Evolutionary conservation across 129 eudicot species (phyloP).

Genomic region (Lactuca sativa): DNA sequence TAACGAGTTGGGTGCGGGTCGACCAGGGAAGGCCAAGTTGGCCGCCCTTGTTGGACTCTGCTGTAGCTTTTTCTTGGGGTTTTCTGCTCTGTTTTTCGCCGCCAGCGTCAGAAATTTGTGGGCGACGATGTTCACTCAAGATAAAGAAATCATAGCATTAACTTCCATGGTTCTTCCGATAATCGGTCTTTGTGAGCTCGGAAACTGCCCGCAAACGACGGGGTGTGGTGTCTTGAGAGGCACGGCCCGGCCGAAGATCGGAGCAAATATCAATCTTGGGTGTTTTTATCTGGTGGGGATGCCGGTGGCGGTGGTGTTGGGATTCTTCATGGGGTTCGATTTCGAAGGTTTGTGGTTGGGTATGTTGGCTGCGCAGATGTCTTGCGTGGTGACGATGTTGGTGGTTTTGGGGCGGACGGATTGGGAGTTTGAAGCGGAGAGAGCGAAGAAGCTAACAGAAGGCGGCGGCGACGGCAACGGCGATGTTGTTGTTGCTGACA

Average conservation of each 20-base stretch:
- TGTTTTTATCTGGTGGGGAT: slow-evolving; percentile 80
- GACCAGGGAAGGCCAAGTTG: slow-evolving; percentile 57
- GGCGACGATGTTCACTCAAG: slow-evolving; percentile 81
- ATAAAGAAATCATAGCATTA: slow-evolving; percentile 61
- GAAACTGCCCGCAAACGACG: slow-evolving; percentile 91
- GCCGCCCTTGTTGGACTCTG: slow-evolving; percentile 68
- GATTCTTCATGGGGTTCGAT: slow-evolving; percentile 54
- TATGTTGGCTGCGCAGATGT: slow-evolving; percentile 71
- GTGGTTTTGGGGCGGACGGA: slow-evolving; percentile 60
- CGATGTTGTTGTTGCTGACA: slow-evolving; percentile 1
- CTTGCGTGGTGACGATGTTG: slow-evolving; percentile 81
- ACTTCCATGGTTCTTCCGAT: slow-evolving; percentile 75
- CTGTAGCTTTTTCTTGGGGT: slow-evolving; percentile 60
- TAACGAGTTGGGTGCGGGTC: slow-evolving; percentile 70
- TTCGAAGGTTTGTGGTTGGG: slow-evolving; percentile 88
- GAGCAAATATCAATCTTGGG: slow-evolving; percentile 78
- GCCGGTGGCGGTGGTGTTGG: slow-evolving; percentile 82
- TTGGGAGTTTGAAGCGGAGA: slow-evolving; percentile 64
- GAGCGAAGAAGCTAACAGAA: slow-evolving; percentile 62
- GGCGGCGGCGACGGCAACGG: slow-evolving; percentile 9
- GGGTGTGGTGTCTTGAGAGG: slow-evolving; percentile 90
- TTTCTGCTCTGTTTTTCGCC: slow-evolving; percentile 61
- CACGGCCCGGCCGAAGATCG: slow-evolving; percentile 79
- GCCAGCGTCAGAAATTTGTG: slow-evolving; percentile 59
- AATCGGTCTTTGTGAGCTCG: slow-evolving; percentile 85